Evolutionary conservation across 2,329 filamentous ascomycete genomes (phyloP), one percentile per base, ranked within the genome.

Genomic region (Colletotrichum eremochloae): DNA sequence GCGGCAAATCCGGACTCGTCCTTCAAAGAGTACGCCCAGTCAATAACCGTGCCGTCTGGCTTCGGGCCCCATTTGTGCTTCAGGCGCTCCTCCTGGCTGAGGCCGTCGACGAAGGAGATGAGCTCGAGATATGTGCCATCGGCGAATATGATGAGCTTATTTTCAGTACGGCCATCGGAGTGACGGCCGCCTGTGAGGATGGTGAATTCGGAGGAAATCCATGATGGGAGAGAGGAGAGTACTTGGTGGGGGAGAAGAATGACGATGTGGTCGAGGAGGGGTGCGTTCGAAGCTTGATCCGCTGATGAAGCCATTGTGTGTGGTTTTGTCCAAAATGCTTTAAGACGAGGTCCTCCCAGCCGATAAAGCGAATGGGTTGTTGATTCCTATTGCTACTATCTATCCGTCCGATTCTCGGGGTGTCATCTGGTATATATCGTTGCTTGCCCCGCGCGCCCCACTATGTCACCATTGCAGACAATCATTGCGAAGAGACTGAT

Each of bases 71-170:
- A 93, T 76, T 87, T 87, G 76, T 93, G 90, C 1, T 81, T 80
- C 7, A 76, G 76, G 4, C 86, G 83, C 12, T 79, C 85, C 29
- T 87, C 78, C 9, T 38, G 50, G 52, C 61, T 18, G 50, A 68
- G 42, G n/a, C 42, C 58, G 18, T 31, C 42, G 61, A 89, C 82
- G 77, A 92, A 93, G 50, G 89, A 86, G 72, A 92, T 91, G 63
- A 93, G 82, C 77, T 93, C 91, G 65, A 93, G 82, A 80, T 93
- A 93, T 31, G 86, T 86, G 40, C 91, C 91, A 75, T 93, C 91
- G 36, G 83, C 76, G 71, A 93, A 87, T 18, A 91, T 80, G 29
- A 92, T 86, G 24, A 93, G 86, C 55, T 86, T 87, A 80, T 93
- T 93, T 72, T 86, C 87, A 1, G 87, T 93, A 75, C 82, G 83